Evolutionary conservation across 2,329 filamentous ascomycete genomes (phyloP), one percentile per base, ranked within the genome.

Genomic region (Paraconiothyrium brasiliense): DNA sequence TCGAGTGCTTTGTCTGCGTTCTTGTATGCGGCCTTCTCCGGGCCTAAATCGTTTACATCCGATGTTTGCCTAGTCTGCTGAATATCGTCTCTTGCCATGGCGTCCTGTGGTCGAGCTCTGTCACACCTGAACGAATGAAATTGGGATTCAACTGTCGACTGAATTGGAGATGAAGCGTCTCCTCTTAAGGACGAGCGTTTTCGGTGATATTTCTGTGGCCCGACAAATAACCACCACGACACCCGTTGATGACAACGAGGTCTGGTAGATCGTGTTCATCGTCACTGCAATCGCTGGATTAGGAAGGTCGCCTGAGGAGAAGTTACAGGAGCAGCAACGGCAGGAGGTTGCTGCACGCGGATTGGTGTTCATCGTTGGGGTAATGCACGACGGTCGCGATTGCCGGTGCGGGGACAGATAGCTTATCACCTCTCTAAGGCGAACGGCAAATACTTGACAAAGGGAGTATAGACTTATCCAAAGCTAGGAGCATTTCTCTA

Each of bases 1-100:
- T 67, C 60, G 24, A 70, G 62, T 4, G 67, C 67, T 49, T 63
- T 58, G 44, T 70, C 67, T 27, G 43, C 64, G 57, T 68, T 56
- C 14, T 54, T 58, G 54, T 60, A 55, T 35, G 49, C n/a, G 30
- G 48, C 34, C 30, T 65, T 67, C 46, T 61, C 62, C 11, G 48
- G 41, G 30, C 43, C 46, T 27, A 43, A 35, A n/a, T 64, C 64
- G 30, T 63, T 59, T 16, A 57, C 57, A 8, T 43, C 39, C 30
- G 52, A 55, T 14, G 27, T 22, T 14, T 52, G 51, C 16, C 48
- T 57, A 13, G 35, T 27, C 24, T 61, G 11, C 20, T 54, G 43
- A 41, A 65, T 61, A 22, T 65, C 58, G 43, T 65, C 58, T 49
- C 61, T 56, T 22, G 58, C 52, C 63, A 63, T 65, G n/a, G 13